Conservation (phyloP, 495 filamentous ascomycete genomes). For the Hypoxylon fuscum region DNA sequence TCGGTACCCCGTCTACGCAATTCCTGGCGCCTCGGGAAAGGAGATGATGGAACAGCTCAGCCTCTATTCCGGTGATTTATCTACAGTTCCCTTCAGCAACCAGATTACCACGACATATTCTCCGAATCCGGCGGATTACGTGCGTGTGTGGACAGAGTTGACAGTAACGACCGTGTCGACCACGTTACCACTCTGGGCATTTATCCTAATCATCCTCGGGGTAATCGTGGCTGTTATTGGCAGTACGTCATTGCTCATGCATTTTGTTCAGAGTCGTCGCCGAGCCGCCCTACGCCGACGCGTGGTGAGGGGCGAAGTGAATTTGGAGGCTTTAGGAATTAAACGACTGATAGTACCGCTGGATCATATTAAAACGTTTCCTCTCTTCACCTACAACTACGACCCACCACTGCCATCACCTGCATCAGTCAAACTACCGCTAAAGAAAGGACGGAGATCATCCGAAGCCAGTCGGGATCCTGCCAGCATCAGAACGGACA, state of each 20-base stretch:
- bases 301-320: constrained; percentile 77
- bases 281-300: constrained; percentile 71
- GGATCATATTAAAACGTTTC: constrained; percentile 72
- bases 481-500: constrained; percentile 7
- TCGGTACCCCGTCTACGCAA: constrained; percentile 83
- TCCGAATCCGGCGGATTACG: constrained; percentile 67
- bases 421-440: constrained; percentile 23
- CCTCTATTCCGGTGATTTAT: constrained; percentile 77
- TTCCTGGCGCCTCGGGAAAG: constrained; percentile 71
- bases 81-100: constrained; percentile 64
- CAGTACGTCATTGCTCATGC: constrained; percentile 74
- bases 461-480: constrained; percentile 33
- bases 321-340: constrained; percentile 82
- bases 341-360: constrained; percentile 75
- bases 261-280: constrained; percentile 72
- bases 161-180: constrained; percentile 46
- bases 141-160: constrained; percentile 60
- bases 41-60: constrained; percentile 76
- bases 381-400: constrained; percentile 74
- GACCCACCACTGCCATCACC: constrained; percentile 44
- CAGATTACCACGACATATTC: constrained; percentile 68
- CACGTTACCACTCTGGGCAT: constrained; percentile 77
- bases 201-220: constrained; percentile 80
- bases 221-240: constrained; percentile 73
- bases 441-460: constrained; percentile 22